Evolutionary conservation across 345 rosid genomes (phyloP), one percentile per base, ranked within the genome.

Genomic region (Rubroshorea leprosula): DNA sequence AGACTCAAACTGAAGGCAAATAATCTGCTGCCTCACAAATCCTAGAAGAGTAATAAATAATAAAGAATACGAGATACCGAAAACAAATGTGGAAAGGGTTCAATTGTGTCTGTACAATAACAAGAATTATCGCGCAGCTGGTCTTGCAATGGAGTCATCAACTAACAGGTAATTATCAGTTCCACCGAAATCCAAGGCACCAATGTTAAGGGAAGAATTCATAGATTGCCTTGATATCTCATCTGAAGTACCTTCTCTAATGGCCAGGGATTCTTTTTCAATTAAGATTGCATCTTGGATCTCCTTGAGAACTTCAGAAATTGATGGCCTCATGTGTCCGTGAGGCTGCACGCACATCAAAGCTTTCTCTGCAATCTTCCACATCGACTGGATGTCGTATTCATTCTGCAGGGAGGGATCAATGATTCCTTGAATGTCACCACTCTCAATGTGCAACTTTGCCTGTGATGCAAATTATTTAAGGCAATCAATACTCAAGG

Each of bases 311-410:
- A 90, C 97, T 46, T 90, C 96, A 0, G 99, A 90, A 41, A 94
- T 90, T 0, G 95, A 82, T 1, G 99, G 97, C 69, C 99, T 83
- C 95, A 84, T 74, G 74, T 82, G 74, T 23, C 99, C 97, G 23
- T 90, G 96, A 11, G 99, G 90, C 66, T 72, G 85, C 55, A 94
- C 96, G 6, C 99, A 94, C 76, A 84, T 71, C 66, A 90, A 55
- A 3, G 99, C 99, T 60, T 83, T 90, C 83, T 94, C 99, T 0
- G 96, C 99, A 16, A 94, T 86, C 76, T 94, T 94, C 99, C 99
- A 94, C 93, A 94, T 87, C 0, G 99, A 84, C 44, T 94, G 99
- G 41, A 90, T 81, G 64, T 92, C 95, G 15, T 85, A 94, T 17
- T 83, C 95, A 8, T 83, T 72, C 16, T 20, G 46, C n/a, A 94